Evolutionary conservation across 2,329 filamentous ascomycete genomes (phyloP).

Genomic region (Colletotrichum costaricense): DNA sequence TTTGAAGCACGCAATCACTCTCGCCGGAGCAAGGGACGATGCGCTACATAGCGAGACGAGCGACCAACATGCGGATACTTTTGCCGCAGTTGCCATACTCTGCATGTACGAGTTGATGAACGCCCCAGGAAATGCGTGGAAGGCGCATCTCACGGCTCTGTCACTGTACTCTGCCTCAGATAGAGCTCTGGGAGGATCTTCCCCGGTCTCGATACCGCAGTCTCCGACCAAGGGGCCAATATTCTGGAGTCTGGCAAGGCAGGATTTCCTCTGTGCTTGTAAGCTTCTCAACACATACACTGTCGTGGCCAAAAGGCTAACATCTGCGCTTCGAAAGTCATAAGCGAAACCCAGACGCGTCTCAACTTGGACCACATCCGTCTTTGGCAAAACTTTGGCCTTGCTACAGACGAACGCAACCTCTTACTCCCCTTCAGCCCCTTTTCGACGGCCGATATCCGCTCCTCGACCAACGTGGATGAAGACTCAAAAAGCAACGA

Average conservation of each 20-base stretch:
- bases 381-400: conserved; percentile 73
- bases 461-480: conserved; percentile 61
- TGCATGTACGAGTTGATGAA: conserved; percentile 78
- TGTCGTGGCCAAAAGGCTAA: not conserved
- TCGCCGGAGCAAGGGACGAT: not conserved
- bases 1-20: conserved; percentile 53
- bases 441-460: conserved; percentile 46
- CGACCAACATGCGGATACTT: conserved; percentile 53
- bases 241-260: conserved; percentile 76
- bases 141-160: conserved; percentile 72
- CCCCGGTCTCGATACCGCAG: conserved; percentile 51
- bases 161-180: conserved; percentile 61
- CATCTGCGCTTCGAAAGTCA: conserved; percentile 49
- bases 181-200: conserved; percentile 47
- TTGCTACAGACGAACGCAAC: conserved; percentile 66
- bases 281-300: conserved; percentile 39
- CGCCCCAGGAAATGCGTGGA: conserved; percentile 71
- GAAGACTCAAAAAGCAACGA: conserved; percentile 75
- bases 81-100: conserved; percentile 74
- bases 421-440: conserved; percentile 58
- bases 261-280: conserved; percentile 74
- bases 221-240: conserved; percentile 65
- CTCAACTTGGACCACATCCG: conserved; percentile 71
- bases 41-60: conserved; percentile 45
- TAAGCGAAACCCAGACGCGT: conserved; percentile 70